Evolutionary conservation across 2,329 filamentous ascomycete genomes (phyloP).

Genomic region (Claviceps fusiformis): DNA sequence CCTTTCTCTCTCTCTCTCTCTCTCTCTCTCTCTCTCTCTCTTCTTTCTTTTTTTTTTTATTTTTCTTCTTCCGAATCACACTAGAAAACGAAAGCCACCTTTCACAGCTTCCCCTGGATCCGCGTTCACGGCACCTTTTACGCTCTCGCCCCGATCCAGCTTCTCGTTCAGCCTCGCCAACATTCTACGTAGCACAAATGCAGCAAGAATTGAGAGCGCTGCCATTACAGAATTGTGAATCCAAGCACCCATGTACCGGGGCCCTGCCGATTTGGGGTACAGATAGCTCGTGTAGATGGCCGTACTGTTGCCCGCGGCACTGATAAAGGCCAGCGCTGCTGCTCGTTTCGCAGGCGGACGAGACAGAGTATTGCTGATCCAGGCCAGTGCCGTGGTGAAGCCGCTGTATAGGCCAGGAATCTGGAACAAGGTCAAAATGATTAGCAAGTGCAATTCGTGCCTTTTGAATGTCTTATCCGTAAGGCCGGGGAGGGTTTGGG

Average conservation of each 20-base stretch:
- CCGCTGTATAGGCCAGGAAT: constrained; percentile 48
- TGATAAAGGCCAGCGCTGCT: constrained; percentile 61
- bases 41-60: neutral
- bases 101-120: constrained; percentile 39
- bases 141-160: constrained; percentile 48
- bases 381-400: constrained; percentile 55
- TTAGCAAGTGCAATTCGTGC: neutral
- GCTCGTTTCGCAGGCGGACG: constrained; percentile 61
- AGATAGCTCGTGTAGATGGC: constrained; percentile 59
- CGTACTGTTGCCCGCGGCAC: constrained; percentile 41
- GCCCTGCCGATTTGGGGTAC: constrained; percentile 39
- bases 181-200: constrained; percentile 48
- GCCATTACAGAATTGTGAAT: constrained; percentile 54
- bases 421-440: constrained; percentile 9
- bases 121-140: constrained; percentile 40
- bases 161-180: constrained; percentile 55
- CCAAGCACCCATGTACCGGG: constrained; percentile 43
- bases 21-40: neutral
- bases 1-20: neutral
- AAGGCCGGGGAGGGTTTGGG: neutral
- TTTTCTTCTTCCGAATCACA: constrained; percentile 23
- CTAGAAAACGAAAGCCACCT: constrained; percentile 53
- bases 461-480: neutral
- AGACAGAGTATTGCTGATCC: constrained; percentile 65
- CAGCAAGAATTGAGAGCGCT: constrained; percentile 48